Conservation (phyloP, 73 alveolate genomes). For the Tetrahymena borealis region DNA sequence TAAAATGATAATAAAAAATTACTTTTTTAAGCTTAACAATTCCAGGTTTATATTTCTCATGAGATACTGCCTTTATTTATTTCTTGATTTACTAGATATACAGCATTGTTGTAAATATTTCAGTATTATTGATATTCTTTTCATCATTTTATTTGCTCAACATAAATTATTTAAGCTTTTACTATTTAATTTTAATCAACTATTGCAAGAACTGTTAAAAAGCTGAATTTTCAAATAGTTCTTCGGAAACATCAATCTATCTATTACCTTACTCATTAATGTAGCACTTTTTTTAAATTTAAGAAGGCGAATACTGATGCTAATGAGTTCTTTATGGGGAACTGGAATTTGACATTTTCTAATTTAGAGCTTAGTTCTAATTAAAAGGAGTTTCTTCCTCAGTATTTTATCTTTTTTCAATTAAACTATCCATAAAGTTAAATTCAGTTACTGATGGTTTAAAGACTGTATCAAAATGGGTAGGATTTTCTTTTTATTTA, state of each 20-base stretch:
- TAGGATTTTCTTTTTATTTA: neutral
- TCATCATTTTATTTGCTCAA: neutral
- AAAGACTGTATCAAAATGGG: neutral
- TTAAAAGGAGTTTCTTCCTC: neutral
- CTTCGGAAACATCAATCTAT: neutral
- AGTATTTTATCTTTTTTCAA: neutral
- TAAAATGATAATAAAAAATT: neutral
- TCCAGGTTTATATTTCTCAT: neutral
- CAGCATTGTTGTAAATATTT: neutral
- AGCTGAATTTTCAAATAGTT: neutral
- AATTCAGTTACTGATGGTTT: neutral
- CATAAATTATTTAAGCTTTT: neutral
- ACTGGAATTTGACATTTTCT: neutral
- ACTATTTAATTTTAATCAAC: neutral
- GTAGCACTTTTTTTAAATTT: neutral
- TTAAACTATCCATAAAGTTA: neutral
- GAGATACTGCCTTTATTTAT: neutral
- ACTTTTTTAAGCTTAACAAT: neutral
- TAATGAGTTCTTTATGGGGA: neutral
- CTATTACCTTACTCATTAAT: neutral
- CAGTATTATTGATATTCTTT: neutral
- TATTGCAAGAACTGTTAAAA: neutral
- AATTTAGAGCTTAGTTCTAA: neutral
- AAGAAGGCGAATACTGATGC: neutral
- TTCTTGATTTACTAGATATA: neutral